These are phyloP conservation scores for Ceratobasidium theobromae DNA, from an alignment of 1,284 basidiomycete genomes.

Conservation along the genomic window DNA sequence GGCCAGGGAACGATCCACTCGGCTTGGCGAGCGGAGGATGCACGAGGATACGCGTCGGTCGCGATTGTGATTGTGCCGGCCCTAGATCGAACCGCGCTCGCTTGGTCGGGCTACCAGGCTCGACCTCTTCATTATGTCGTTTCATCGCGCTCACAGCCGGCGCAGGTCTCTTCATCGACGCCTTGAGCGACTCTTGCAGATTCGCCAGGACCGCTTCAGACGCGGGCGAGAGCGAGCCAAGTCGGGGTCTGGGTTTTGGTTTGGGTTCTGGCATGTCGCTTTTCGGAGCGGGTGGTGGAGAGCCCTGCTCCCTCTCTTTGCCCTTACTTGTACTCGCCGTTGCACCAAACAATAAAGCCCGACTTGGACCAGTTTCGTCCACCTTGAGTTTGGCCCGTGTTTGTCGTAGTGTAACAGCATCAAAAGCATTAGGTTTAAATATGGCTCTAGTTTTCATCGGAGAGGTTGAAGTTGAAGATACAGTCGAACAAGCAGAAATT, in stretches of 20 bases:
- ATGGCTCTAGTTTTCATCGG: constrained; percentile 17
- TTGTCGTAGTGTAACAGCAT: neutral
- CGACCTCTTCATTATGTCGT: neutral
- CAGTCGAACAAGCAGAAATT: constrained; percentile 11
- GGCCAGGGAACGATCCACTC: neutral
- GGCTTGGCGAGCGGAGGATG: constrained; percentile 2
- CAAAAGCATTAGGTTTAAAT: constrained; percentile 4
- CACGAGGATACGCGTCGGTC: constrained; percentile 8
- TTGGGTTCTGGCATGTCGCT: neutral
- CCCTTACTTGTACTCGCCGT: constrained; percentile 9
- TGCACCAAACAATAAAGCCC: too few species aligned
- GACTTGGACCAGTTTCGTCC: neutral
- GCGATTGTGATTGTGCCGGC: neutral
- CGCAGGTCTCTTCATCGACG: constrained; percentile 7
- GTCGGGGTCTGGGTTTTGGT: neutral
- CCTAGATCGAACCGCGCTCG: constrained; percentile 19
- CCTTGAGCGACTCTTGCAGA: neutral
- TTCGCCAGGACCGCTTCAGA: constrained; percentile 14
- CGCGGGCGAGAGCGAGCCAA: constrained; percentile 15
- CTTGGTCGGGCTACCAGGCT: constrained; percentile 1
- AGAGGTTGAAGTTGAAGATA: constrained; percentile 17
- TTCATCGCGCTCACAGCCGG: constrained; percentile 21
- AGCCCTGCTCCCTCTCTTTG: constrained; percentile 20
- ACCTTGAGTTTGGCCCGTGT: constrained; percentile 12
- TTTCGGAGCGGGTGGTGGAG: neutral